phyloP scores from a whole-genome alignment of 495 filamentous ascomycete species.

The Xylaria cubensis region DNA sequence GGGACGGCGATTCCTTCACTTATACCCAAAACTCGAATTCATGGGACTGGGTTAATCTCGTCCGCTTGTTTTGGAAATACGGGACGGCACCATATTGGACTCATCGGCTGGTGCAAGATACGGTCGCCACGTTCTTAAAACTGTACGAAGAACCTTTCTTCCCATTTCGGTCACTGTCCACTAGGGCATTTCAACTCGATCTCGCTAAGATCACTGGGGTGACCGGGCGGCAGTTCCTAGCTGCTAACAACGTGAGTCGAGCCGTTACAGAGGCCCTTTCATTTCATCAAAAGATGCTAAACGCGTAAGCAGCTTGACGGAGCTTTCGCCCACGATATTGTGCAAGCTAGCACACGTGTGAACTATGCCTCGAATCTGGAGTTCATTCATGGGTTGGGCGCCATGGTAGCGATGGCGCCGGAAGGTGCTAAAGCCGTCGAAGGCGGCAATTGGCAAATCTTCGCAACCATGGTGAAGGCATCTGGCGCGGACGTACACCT shows the following conservation, averaged over 20 bases:
- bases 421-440: constrained; percentile 79
- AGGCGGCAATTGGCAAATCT: constrained; percentile 97
- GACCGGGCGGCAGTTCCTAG: constrained; percentile 75
- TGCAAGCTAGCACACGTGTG: constrained; percentile 91
- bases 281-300: neutral
- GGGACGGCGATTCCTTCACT: constrained; percentile 81
- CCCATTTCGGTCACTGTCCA: constrained; percentile 78
- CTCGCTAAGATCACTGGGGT: constrained; percentile 67
- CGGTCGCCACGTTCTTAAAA: constrained; percentile 74
- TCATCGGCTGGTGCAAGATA: constrained; percentile 72
- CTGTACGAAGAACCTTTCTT: constrained; percentile 85
- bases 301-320: constrained; percentile 58
- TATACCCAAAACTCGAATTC: constrained; percentile 63
- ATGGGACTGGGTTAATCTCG: constrained; percentile 77
- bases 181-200: constrained; percentile 67
- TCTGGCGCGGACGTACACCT: constrained; percentile 66
- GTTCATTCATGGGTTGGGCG: constrained; percentile 85
- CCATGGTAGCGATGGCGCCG: constrained; percentile 86
- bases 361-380: constrained; percentile 93
- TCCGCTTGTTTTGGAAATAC: constrained; percentile 84
- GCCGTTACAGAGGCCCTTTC: neutral
- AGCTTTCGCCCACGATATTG: constrained; percentile 77
- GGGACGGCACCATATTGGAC: constrained; percentile 78
- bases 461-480: constrained; percentile 75
- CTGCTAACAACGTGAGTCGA: constrained; percentile 61